Conservation (phyloP, 1,284 basidiomycete species). For the Fomitopsis pinicola region DNA sequence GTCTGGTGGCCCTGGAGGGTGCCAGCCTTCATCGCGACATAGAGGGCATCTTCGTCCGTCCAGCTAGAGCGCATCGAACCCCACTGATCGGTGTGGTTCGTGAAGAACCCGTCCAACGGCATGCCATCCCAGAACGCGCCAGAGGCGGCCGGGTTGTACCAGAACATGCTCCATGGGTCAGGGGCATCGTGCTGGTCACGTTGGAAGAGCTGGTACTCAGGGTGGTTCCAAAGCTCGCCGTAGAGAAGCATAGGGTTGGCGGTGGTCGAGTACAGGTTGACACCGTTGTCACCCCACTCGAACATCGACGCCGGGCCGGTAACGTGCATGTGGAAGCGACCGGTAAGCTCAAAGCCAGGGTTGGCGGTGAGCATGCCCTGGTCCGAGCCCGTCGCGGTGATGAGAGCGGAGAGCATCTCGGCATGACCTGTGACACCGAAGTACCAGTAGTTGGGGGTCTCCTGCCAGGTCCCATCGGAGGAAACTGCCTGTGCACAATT, state of each 20-base stretch:
- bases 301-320: conserved; percentile 85
- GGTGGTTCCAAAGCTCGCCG: conserved; percentile 60
- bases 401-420: conserved; percentile 85
- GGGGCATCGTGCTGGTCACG: conserved; percentile 84
- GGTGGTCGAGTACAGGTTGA: conserved; percentile 89
- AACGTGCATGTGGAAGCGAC: conserved; percentile 89
- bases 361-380: conserved; percentile 73
- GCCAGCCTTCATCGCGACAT: conserved; percentile 87
- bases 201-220: conserved; percentile 84
- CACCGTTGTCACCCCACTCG: conserved; percentile 91
- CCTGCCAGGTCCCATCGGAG: conserved; percentile 89
- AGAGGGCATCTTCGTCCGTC: conserved; percentile 84
- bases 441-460: conserved; percentile 97
- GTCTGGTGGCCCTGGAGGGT: conserved; percentile 78
- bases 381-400: conserved; percentile 83
- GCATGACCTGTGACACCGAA: conserved; percentile 91
- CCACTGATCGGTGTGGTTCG: conserved; percentile 74
- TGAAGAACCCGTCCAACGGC: conserved; percentile 81
- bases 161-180: conserved; percentile 97
- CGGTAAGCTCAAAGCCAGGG: conserved; percentile 71
- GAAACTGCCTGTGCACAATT: conserved; percentile 73
- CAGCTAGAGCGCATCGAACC: conserved; percentile 88
- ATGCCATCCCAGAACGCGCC: conserved; percentile 93
- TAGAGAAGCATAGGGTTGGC: conserved; percentile 78
- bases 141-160: conserved; percentile 82